Conservation (phyloP, 1,284 basidiomycete genomes). For the Rhizoctonia solani region DNA sequence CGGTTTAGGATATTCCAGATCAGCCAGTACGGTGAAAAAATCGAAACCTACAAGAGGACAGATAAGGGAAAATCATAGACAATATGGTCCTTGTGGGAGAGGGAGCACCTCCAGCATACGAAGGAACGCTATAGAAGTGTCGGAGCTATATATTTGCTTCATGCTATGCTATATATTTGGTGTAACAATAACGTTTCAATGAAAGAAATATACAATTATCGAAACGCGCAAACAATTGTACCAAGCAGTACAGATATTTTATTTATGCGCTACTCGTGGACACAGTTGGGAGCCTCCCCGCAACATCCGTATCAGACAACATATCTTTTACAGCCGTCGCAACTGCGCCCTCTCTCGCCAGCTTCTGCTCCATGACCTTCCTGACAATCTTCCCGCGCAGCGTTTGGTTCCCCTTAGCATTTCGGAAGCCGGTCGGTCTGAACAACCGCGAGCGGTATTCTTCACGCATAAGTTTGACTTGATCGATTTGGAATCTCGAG, state of each 20-base stretch:
- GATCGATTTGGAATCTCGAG: constrained; percentile 57
- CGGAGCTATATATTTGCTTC: too few relatives aligned
- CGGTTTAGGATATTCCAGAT: constrained; percentile 85
- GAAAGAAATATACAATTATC: background rate
- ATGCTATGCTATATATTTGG: background rate
- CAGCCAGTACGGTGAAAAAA: constrained; percentile 85
- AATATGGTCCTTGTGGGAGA: constrained; percentile 61
- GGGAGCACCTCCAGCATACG: constrained; percentile 28
- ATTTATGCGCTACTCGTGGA: constrained; percentile 3
- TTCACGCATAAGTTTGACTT: constrained; percentile 51
- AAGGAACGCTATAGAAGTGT: constrained; percentile 5
- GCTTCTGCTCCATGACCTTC: constrained; percentile 31
- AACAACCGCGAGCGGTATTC: constrained; percentile 33
- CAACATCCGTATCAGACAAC: constrained; percentile 18
- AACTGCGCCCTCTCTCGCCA: constrained; percentile 27
- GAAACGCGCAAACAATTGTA: background rate
- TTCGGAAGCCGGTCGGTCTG: constrained; percentile 7
- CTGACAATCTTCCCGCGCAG: constrained; percentile 25
- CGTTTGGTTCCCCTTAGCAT: background rate
- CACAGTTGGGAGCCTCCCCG: constrained; percentile 22
- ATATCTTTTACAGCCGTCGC: constrained; percentile 22
- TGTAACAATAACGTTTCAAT: background rate
- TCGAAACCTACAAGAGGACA: constrained; percentile 86
- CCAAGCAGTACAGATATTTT: background rate
- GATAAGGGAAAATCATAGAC: constrained; percentile 75